Percentiles rank a stretch among this genome's conserved stretches.
phyloP scores from a whole-genome alignment of 441 rosid genomes.

The Melianthus villosus region DNA sequence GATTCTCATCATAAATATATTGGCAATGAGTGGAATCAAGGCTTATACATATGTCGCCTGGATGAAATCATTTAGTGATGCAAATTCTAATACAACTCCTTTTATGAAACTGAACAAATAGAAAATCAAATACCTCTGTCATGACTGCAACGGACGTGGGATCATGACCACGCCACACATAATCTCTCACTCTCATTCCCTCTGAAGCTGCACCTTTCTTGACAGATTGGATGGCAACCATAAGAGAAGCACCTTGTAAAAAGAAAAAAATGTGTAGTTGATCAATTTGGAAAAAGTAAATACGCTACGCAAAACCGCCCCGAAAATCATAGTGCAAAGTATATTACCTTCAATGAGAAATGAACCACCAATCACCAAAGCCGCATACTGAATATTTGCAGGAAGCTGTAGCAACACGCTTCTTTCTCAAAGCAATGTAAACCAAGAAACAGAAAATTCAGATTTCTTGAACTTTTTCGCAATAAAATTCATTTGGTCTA shows the following conservation, averaged over 20 bases:
- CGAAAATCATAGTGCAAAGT: background rate
- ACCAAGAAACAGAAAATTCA: background rate
- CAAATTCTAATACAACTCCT: too few species aligned
- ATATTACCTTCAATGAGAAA: conserved; percentile 76
- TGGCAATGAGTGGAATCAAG: too few species aligned
- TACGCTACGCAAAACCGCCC: background rate
- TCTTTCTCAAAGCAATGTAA: background rate
- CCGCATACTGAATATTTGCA: conserved; percentile 65
- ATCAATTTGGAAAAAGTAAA: background rate
- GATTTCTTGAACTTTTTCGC: background rate
- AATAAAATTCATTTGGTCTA: conserved; percentile 6
- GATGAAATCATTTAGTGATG: too few species aligned
- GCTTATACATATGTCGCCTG: too few species aligned
- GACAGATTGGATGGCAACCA: conserved; percentile 93
- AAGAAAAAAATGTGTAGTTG: conserved; percentile 1
- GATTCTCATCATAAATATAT: too few species aligned
- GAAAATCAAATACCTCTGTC: conserved; percentile 63
- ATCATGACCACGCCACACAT: conserved; percentile 98
- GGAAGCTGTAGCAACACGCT: conserved; percentile 46
- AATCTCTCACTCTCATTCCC: conserved; percentile 87
- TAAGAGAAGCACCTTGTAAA: conserved; percentile 71
- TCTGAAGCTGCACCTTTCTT: conserved; percentile 93
- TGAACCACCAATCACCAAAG: conserved; percentile 90
- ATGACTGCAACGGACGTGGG: conserved; percentile 97
- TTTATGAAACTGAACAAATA: background rate